Conservation (phyloP, 2,329 filamentous ascomycete species). For the Colletotrichum somersetense region DNA sequence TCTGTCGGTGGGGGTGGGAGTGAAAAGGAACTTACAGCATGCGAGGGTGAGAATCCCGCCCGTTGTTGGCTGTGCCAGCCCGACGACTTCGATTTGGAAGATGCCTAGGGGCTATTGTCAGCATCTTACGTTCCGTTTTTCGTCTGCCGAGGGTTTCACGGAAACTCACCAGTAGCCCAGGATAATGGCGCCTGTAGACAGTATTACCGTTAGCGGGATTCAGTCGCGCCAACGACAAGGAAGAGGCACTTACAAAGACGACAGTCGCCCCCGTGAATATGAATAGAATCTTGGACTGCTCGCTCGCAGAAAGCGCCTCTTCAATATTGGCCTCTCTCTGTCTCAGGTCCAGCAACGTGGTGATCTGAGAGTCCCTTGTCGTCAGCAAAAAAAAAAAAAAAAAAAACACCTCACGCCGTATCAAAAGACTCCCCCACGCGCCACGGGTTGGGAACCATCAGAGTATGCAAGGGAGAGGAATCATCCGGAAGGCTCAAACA, state of each 20-base stretch:
- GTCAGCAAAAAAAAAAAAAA: slow-evolving; percentile 1
- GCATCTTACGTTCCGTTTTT: neutral
- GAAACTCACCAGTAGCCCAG: slow-evolving; percentile 27
- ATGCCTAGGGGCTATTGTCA: slow-evolving; percentile 13
- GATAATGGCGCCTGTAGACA: slow-evolving; percentile 30
- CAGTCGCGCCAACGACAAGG: rapidly evolving
- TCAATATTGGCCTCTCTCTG: slow-evolving; percentile 43
- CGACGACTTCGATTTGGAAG: slow-evolving; percentile 37
- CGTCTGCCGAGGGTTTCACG: rapidly evolving
- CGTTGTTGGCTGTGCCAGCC: slow-evolving; percentile 13
- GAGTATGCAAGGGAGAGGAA: no score
- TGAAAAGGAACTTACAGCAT: slow-evolving; percentile 26
- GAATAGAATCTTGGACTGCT: slow-evolving; percentile 44
- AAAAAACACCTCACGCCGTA: no score
- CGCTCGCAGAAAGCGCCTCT: slow-evolving; percentile 42
- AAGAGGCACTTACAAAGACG: slow-evolving; percentile 31
- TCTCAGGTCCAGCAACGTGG: slow-evolving; percentile 39
- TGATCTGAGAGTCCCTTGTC: slow-evolving; percentile 23
- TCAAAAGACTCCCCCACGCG: neutral
- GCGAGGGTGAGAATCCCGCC: slow-evolving; percentile 25
- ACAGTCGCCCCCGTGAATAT: slow-evolving; percentile 41
- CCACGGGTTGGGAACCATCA: no score
- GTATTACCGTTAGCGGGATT: neutral
- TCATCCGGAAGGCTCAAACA: neutral
- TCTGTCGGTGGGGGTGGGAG: no score